phyloP scores from a whole-genome alignment of 139 green algal genomes.

The Chlorella sp. region DNA sequence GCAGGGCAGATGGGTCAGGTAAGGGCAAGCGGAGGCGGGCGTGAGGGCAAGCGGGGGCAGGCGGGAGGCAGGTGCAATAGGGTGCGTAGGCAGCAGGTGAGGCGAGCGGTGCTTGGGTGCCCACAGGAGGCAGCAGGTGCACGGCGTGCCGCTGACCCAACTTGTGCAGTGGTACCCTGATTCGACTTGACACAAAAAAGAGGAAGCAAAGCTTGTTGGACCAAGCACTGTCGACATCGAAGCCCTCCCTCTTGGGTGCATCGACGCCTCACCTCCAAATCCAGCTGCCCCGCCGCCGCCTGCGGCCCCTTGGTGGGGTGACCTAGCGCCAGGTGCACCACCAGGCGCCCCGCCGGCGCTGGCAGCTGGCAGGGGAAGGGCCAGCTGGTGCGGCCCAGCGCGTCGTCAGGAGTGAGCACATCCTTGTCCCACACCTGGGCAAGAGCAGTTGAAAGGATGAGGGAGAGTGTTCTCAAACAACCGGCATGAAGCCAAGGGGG shows the following conservation, averaged over 20 bases:
- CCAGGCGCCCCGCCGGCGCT: not conserved
- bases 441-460: not conserved
- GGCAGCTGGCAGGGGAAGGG: not conserved
- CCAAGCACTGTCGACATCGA: too few relatives aligned
- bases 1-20: too few relatives aligned
- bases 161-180: not conserved
- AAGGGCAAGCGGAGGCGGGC: not conserved
- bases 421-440: constrained; percentile 38
- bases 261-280: not conserved
- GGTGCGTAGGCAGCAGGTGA: too few relatives aligned
- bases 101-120: too few relatives aligned
- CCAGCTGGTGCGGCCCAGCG: not conserved
- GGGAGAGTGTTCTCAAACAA: not conserved
- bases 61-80: not conserved
- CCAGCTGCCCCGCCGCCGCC: not conserved
- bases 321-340: constrained; percentile 5
- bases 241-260: too few relatives aligned
- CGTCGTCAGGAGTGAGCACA: constrained; percentile 19
- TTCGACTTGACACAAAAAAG: too few relatives aligned
- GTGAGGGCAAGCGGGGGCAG: not conserved
- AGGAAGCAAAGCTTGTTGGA: too few relatives aligned
- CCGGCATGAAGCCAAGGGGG: not conserved
- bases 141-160: not conserved
- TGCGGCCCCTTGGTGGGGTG: not conserved
- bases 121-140: too few relatives aligned